phyloP scores from a whole-genome alignment of 192 early-diverging fungal species.

The Entrophospora sp. region DNA sequence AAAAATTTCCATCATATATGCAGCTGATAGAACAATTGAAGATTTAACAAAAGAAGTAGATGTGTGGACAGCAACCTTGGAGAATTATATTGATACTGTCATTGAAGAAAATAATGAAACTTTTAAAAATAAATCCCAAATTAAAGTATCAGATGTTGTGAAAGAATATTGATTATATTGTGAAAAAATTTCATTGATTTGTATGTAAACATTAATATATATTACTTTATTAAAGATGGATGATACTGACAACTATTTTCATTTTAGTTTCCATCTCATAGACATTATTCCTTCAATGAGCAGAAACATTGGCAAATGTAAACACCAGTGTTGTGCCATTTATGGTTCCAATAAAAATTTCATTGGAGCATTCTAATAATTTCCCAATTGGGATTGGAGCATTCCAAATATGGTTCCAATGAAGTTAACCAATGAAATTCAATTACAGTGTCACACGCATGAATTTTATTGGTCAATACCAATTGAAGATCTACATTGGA shows the following conservation, averaged over 20 bases:
- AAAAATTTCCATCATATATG: slow-evolving; percentile 11
- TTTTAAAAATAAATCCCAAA: slow-evolving; percentile 2
- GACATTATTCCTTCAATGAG: slow-evolving; percentile 14
- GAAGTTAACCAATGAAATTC: too few species aligned
- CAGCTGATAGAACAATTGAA: slow-evolving; percentile 1
- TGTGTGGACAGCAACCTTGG: slow-evolving; percentile 3
- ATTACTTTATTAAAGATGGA: background rate
- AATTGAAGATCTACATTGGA: too few species aligned
- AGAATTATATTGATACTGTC: slow-evolving; percentile 10
- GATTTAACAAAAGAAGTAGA: slow-evolving; percentile 17
- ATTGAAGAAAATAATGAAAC: background rate
- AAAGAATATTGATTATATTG: slow-evolving; percentile 4
- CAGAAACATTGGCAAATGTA: slow-evolving; percentile 18
- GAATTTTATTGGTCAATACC: too few species aligned
- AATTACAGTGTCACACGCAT: too few species aligned
- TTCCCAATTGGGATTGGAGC: too few species aligned
- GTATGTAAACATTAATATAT: slow-evolving; percentile 16
- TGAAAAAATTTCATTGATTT: slow-evolving; percentile 21
- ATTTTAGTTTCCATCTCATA: slow-evolving; percentile 7
- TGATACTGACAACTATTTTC: background rate
- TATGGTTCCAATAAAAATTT: too few species aligned
- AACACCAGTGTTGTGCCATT: too few species aligned
- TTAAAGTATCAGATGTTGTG: background rate
- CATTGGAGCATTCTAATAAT: too few species aligned
- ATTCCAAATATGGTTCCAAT: too few species aligned